phyloP scores from a whole-genome alignment of 73 alveolate species.

The Diophrys sp. region DNA sequence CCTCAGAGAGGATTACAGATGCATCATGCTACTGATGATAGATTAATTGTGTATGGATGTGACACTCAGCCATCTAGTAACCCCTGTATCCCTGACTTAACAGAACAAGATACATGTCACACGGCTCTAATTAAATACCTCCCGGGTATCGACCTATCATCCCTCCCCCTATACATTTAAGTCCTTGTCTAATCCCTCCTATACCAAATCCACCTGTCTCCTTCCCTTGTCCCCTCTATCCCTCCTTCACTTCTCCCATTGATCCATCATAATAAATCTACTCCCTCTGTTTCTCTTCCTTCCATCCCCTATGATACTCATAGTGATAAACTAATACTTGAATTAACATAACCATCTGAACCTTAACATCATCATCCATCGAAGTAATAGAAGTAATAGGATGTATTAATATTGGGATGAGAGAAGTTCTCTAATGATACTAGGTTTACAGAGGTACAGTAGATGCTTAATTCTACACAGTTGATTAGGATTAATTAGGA shows the following conservation, averaged over 20 bases:
- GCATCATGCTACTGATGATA: not conserved
- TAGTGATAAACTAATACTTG: not conserved
- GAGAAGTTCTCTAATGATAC: constrained; percentile 51
- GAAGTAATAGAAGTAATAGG: not conserved
- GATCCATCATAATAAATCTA: no score
- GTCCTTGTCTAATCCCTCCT: no score
- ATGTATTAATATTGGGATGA: not conserved
- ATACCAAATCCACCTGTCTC: not conserved
- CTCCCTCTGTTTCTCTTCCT: no score
- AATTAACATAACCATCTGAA: not conserved
- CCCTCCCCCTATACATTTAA: no score
- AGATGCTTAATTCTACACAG: constrained; percentile 38
- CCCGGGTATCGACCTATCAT: no score
- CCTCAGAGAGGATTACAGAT: not conserved
- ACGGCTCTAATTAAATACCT: no score
- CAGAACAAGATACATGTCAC: no score
- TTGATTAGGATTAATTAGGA: constrained; percentile 50
- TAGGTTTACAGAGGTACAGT: constrained; percentile 54
- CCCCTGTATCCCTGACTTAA: no score
- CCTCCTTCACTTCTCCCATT: not conserved
- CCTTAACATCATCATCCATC: not conserved
- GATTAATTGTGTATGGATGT: not conserved
- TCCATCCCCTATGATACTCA: no score
- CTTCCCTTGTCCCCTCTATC: not conserved
- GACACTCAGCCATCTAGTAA: not conserved